phyloP scores from a whole-genome alignment of 257 asterid species.

The Nicotiana sylvestris region DNA sequence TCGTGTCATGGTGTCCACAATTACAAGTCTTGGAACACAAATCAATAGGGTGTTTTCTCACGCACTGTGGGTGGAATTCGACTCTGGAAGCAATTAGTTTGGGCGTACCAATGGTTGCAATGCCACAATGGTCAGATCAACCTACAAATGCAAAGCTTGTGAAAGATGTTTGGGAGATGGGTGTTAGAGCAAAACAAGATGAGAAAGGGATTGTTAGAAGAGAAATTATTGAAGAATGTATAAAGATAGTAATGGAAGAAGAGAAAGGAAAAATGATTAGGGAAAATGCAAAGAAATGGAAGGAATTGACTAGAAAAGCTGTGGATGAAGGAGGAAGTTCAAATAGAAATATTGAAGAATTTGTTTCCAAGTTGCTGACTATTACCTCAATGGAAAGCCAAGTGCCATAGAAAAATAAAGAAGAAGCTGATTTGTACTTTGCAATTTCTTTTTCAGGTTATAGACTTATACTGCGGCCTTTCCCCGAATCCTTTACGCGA shows the following conservation, averaged over 20 bases:
- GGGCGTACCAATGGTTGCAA: not conserved
- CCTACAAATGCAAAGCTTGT: constrained; percentile 36
- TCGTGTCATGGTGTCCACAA: not conserved
- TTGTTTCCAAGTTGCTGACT: constrained; percentile 15
- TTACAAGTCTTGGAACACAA: not conserved
- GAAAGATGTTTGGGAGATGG: constrained; percentile 35
- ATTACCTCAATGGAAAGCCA: not conserved
- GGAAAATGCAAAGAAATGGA: constrained; percentile 30
- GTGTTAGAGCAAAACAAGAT: constrained; percentile 25
- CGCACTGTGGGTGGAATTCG: constrained; percentile 63
- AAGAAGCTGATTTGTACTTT: not conserved
- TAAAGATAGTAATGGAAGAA: constrained; percentile 28
- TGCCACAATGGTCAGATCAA: constrained; percentile 39
- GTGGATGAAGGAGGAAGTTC: constrained; percentile 41
- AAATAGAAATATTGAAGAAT: constrained; percentile 24
- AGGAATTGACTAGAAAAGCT: constrained; percentile 23
- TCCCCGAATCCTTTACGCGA: too few species aligned
- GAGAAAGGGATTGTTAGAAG: constrained; percentile 30
- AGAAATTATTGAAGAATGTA: constrained; percentile 21
- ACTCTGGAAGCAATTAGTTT: constrained; percentile 35
- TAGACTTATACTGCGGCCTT: too few species aligned
- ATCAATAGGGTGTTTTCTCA: constrained; percentile 23
- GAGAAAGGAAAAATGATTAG: constrained; percentile 27
- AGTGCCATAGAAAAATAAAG: not conserved
- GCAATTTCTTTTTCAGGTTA: not conserved